These are phyloP conservation scores for Colletotrichum chlorophyti DNA, from an alignment of 2,329 filamentous ascomycete genomes.

Conservation along the genomic window DNA sequence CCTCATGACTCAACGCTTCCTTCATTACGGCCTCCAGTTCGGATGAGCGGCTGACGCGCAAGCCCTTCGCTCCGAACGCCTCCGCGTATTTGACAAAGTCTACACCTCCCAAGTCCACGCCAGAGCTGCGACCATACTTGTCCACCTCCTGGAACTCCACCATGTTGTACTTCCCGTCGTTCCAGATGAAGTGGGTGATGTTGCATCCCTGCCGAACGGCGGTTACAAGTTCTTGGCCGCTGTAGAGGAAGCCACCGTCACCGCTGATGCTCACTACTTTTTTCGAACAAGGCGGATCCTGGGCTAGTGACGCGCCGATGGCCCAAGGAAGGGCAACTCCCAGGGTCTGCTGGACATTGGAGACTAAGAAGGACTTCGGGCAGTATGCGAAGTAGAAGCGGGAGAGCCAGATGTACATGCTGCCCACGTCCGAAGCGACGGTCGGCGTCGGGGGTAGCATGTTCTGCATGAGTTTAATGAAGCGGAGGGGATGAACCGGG, in stretches of 20 bases:
- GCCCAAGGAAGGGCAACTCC: constrained; percentile 56
- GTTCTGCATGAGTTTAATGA: constrained; percentile 50
- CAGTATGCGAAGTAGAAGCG: constrained; percentile 51
- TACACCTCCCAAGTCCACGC: constrained; percentile 51
- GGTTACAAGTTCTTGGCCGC: constrained; percentile 51
- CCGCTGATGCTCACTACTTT: constrained; percentile 53
- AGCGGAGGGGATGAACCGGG: constrained; percentile 52
- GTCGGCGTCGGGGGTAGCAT: constrained; percentile 47
- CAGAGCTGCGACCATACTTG: constrained; percentile 53
- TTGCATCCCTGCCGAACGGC: constrained; percentile 54
- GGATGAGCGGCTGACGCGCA: constrained; percentile 44
- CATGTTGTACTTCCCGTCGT: constrained; percentile 57
- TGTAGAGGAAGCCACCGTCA: constrained; percentile 58
- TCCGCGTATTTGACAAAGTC: constrained; percentile 56
- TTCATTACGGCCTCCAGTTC: constrained; percentile 50
- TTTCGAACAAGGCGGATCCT: constrained; percentile 47
- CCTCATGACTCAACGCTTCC: constrained; percentile 48
- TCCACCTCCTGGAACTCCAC: constrained; percentile 57
- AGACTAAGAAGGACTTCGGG: constrained; percentile 51
- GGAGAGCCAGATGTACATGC: constrained; percentile 56
- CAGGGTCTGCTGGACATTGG: constrained; percentile 56
- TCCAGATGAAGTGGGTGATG: constrained; percentile 58
- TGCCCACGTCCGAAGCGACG: constrained; percentile 53
- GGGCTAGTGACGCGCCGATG: constrained; percentile 51
- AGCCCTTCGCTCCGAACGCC: constrained; percentile 52